Base-by-base conservation (phyloP, 768 basidiomycete species). In the Phylloporus sp. region DNA sequence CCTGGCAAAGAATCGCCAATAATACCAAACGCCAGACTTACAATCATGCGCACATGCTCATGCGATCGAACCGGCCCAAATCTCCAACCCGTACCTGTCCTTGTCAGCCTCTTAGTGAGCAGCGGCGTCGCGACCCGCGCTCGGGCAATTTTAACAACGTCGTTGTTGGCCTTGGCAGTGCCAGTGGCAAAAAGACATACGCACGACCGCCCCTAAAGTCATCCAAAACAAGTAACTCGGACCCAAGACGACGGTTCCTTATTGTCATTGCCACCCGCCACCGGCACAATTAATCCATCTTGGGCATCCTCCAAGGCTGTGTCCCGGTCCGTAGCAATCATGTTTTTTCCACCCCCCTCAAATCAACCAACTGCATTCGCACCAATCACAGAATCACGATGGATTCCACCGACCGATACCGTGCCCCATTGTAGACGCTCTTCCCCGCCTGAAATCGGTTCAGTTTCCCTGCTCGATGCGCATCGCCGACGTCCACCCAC, bases 381-480 rank as follows among this genome's bases (percentile, higher is more conserved):
- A 44, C 55, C 51, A 54, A 55, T 68, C 75, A 84, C 56, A 84
- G 68, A 32, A 84, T 73, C 49, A 82, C 79, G 55, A 84, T 75
- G 44, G 71, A 75, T 38, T 76, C 73, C 38, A 75, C 71, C 10
- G 77, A 62, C 54, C 69, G 80, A 69, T 90, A 89, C 61, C 81
- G 78, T 28, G 82, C 70, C 52, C 84, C 84, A 73, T 87, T 78
- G 78, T 94, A 96, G 11, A 88, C 81, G 62, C 82, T 82, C 74
- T 92, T 85, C 43, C 91, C 91, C 53, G 76, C 74, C 93, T 96
- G 71, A 23, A 45, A 46, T 44, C 43, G 41, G 48, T 43, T 61
- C 49, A 54, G 45, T 48, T 50, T 50, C 52, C 46, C 42, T 38
- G 38, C 27, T 23, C 46, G 51, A 60, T 50, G 46, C 56, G 54